Base-by-base conservation (phyloP, 2,329 filamentous ascomycete genomes). In the Pezicula rhizophila region DNA sequence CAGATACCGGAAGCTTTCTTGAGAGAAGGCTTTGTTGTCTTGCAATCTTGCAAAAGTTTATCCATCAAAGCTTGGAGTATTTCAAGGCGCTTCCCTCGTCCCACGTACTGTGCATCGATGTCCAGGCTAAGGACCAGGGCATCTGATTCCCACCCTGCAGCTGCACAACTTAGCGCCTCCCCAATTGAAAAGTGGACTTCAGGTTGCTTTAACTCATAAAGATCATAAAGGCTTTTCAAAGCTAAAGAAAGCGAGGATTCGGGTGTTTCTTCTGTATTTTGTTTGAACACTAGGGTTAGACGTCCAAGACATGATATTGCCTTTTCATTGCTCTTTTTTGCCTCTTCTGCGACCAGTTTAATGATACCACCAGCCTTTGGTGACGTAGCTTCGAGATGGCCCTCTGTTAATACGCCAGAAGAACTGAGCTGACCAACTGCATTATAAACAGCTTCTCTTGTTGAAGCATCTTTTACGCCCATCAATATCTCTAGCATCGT, bases 1-100 rank as follows among this genome's bases (percentile, higher is more conserved):
- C 93, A 97, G 58, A 99, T 95, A 0, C 90, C 90, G 0, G 91
- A 92, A 3, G 92, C 90, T 64, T 96, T 96, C 58, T 90, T 84
- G 4, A 96, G 73, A 0, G 90, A 87, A 1, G 93, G 93, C 61
- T 96, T 96, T 0, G 89, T 89, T 8, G 85, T 82, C 59, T 86
- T 85, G 69, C 87, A 93, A 60, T 93, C 85, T 2, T 72, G 70
- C 42, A 97, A 74, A 2, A 95, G 77, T 62, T 85, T 90, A 51
- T 87, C 79, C 5, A 95, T 60, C 56, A 69, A 59, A 52, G 41
- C 65, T 56, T 49, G 54, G 2, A 66, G 43, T 1, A 64, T 64
- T 1, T 69, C 63, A 2, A 73, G 62, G 4, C 72, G 69, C 51
- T 68, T 70, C 3, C 60, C 54, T 37, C 67, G 68, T 18, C 69